Evolutionary conservation across 164 flowering plant species (phyloP), one percentile per base, ranked within the genome.

Genomic region (Euptelea pleiosperma): DNA sequence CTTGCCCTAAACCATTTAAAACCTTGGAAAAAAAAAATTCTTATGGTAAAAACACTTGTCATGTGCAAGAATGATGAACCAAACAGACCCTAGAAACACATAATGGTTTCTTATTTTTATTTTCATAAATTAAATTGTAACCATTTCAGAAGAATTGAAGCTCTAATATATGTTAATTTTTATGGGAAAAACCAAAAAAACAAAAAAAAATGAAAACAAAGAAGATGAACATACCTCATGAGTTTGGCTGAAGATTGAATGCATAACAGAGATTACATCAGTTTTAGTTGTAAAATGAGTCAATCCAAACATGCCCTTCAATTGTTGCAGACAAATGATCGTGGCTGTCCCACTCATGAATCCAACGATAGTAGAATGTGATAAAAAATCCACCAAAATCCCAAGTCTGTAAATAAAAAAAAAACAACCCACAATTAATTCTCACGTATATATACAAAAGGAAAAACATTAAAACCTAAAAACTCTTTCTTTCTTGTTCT

Each of bases 341-440:
- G 46, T 61, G 0, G 98, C 98, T 0, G 97, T 79, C 12, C 98
- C 96, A 31, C 86, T 80, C 93, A 89, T 87, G 72, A 88, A 91
- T 0, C 96, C 98, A 1, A 74, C 34, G 6, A 91, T 88, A 0
- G 94, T 91, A 0, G 98, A 80, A 64, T 84, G 96, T 3, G 98
- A 86, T 24, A 91, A 48, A 49, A 91, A 91, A 66, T 91, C 98
- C 40, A 91, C 94, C 69, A 91, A 48, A 25, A 91, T 75, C 15
- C 98, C 96, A 33, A 91, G 62, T 56, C 96, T 91, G 78, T 40
- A 43, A 21, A 51, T 18, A 8, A 16, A 9, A 16, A 25, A 31
- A 10, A 3, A 35, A 18, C 12, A 7, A 28, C 3, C 11, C n/a
- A 25, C 34, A 10, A 33, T 30, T 15, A 21, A 22, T 22, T 4